Percentiles rank a stretch among this genome's conserved stretches.
These are phyloP conservation scores for Haplosporangium gracile DNA, from an alignment of 192 early-diverging fungal genomes.

Conservation along the genomic window DNA sequence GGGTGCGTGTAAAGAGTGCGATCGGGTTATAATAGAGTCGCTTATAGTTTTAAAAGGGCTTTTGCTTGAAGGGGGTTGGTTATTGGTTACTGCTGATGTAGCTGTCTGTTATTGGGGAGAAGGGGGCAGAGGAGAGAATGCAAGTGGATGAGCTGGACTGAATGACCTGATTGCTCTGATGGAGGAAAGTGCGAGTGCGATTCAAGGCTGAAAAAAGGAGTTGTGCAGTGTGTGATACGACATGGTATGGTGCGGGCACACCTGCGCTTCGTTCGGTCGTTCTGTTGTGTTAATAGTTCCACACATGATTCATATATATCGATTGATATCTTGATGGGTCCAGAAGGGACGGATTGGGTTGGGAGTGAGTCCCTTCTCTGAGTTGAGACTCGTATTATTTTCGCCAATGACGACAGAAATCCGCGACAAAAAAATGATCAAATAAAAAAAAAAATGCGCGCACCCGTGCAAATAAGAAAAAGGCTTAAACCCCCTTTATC, in stretches of 20 bases:
- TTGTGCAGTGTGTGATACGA: too few relatives aligned
- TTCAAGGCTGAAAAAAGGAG: neutral
- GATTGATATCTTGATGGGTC: neutral
- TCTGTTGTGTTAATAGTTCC: neutral
- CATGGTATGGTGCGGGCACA: neutral
- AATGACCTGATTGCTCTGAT: neutral
- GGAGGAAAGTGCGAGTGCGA: neutral
- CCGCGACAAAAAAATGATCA: neutral
- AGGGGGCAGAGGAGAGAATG: too few relatives aligned
- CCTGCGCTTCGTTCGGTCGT: neutral
- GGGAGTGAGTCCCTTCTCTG: too few relatives aligned
- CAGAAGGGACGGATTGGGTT: neutral
- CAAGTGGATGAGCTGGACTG: neutral
- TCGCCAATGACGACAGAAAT: neutral
- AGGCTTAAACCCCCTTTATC: neutral
- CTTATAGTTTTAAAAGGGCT: too few relatives aligned
- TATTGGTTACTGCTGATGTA: too few relatives aligned
- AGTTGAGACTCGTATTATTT: neutral
- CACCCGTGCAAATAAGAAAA: neutral
- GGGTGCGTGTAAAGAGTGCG: neutral
- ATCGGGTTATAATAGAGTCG: too few relatives aligned
- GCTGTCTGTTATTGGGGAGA: too few relatives aligned
- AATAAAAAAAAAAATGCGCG: too few relatives aligned
- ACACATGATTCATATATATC: neutral
- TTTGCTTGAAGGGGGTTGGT: too few relatives aligned